Conservation (phyloP, 1,284 basidiomycete species). For the Sanghuangporus sanghuang region DNA sequence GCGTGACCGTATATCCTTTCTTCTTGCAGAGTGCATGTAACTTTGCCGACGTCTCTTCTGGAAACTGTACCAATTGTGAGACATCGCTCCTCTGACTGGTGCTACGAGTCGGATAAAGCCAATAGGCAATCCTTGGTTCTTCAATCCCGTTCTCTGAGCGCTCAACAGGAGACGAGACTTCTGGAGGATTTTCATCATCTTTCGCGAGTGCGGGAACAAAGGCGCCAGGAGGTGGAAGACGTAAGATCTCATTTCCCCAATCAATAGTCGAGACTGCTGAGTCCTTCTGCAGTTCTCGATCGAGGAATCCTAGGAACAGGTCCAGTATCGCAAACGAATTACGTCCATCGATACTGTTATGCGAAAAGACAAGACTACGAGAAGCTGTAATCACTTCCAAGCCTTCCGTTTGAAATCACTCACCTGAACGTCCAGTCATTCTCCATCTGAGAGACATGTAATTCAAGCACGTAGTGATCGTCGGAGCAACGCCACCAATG, state of each 20-base stretch:
- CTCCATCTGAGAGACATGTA: not conserved
- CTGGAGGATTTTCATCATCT: not conserved
- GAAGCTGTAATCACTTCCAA: not conserved
- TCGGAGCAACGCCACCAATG: slow-evolving; percentile 7
- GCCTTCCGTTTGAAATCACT: not conserved
- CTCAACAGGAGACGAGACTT: not conserved
- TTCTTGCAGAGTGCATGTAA: slow-evolving; percentile 12
- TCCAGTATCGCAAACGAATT: slow-evolving; percentile 1
- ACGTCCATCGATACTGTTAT: slow-evolving; percentile 9
- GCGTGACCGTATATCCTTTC: slow-evolving; percentile 18
- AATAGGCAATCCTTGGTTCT: not conserved
- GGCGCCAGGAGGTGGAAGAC: not conserved
- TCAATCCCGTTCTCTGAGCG: not conserved
- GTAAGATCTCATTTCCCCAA: slow-evolving; percentile 1
- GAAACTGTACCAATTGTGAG: slow-evolving; percentile 10
- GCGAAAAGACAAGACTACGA: not conserved
- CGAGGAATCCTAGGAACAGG: not conserved
- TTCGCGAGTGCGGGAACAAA: not conserved
- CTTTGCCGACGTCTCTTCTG: slow-evolving; percentile 12
- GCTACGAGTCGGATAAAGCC: slow-evolving; percentile 11
- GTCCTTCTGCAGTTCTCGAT: not conserved
- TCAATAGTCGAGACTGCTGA: not conserved
- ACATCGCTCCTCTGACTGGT: slow-evolving; percentile 10
- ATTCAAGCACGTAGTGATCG: not conserved
- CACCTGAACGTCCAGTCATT: slow-evolving; percentile 2